Evolutionary conservation across 441 rosid species (phyloP).

Genomic region (Sinapis alba): DNA sequence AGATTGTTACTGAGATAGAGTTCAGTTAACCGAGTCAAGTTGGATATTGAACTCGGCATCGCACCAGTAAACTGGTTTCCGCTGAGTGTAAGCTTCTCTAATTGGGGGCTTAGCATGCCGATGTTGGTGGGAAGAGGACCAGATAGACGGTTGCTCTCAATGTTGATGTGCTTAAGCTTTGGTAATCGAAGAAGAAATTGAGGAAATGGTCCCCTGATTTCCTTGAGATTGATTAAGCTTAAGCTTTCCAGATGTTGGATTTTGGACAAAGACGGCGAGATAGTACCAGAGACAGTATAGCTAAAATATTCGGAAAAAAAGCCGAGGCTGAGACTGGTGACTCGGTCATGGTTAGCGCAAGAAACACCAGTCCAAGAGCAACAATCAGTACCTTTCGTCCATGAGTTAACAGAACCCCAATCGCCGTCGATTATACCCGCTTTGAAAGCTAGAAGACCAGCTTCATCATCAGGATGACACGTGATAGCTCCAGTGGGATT

Average conservation of each 20-base stretch:
- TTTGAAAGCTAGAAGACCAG: slow-evolving; percentile 74
- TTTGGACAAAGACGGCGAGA: slow-evolving; percentile 60
- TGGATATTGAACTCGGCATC: slow-evolving; percentile 65
- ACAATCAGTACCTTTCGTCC: slow-evolving; percentile 75
- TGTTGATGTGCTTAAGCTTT: slow-evolving; percentile 48
- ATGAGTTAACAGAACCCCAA: slow-evolving; percentile 55
- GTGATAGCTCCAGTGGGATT: slow-evolving; percentile 45
- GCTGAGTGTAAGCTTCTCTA: slow-evolving; percentile 45
- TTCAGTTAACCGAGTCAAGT: slow-evolving; percentile 51
- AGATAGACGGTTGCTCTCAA: slow-evolving; percentile 65
- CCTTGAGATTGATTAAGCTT: slow-evolving; percentile 46
- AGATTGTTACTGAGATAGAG: slow-evolving; percentile 54
- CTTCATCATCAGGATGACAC: slow-evolving; percentile 67
- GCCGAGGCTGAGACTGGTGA: slow-evolving; percentile 42
- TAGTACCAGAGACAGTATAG: slow-evolving; percentile 53
- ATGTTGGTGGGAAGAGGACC: slow-evolving; percentile 58
- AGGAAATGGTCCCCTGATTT: slow-evolving; percentile 68
- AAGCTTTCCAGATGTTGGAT: slow-evolving; percentile 54
- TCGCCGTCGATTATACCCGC: slow-evolving; percentile 72
- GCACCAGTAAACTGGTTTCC: slow-evolving; percentile 69
- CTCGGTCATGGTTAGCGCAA: slow-evolving; percentile 52
- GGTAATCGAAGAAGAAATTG: slow-evolving; percentile 51
- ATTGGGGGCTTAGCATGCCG: slow-evolving; percentile 44
- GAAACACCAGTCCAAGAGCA: slow-evolving; percentile 66
- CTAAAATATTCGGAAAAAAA: slow-evolving; percentile 37